Conservation (phyloP, 2,329 filamentous ascomycete genomes). For the Chrysoporthe deuterocubensis region DNA sequence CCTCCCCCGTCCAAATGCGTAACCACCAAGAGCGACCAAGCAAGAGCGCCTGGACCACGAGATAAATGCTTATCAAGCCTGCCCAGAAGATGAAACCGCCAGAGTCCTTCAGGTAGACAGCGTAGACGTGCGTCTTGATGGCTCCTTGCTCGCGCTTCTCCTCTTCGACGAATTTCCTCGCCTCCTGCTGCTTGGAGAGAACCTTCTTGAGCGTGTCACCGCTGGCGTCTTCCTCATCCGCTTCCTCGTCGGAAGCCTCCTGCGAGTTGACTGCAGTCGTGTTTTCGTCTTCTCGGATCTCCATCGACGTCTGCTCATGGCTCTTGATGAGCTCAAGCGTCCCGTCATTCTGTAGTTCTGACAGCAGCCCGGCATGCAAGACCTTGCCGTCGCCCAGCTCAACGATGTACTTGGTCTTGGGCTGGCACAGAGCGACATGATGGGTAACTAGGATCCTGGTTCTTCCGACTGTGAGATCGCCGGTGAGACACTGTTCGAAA, state of each 20-base stretch:
- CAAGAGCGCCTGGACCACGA: conserved; percentile 57
- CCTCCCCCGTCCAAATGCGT: conserved; percentile 60
- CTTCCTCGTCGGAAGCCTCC: conserved; percentile 48
- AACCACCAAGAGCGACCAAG: conserved; percentile 68
- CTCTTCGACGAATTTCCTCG: conserved; percentile 75
- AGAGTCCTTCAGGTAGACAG: conserved; percentile 67
- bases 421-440: conserved; percentile 72
- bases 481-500: conserved; percentile 75
- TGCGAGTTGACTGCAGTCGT: conserved; percentile 61
- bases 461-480: conserved; percentile 68
- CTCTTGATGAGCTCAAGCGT: conserved; percentile 61
- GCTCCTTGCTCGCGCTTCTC: conserved; percentile 73
- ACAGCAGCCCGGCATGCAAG: conserved; percentile 65
- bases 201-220: conserved; percentile 53
- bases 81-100: conserved; percentile 67
- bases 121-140: conserved; percentile 70
- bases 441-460: conserved; percentile 83
- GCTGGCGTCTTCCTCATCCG: conserved; percentile 43
- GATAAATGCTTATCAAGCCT: conserved; percentile 56
- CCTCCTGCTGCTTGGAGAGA: conserved; percentile 52
- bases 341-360: conserved; percentile 65
- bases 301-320: conserved; percentile 53
- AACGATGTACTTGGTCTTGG: conserved; percentile 74
- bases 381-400: conserved; percentile 72
- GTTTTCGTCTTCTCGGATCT: conserved; percentile 54